These are phyloP conservation scores for Ogataea salicorniae DNA, from an alignment of 805 yeast species.

Conservation along the genomic window DNA sequence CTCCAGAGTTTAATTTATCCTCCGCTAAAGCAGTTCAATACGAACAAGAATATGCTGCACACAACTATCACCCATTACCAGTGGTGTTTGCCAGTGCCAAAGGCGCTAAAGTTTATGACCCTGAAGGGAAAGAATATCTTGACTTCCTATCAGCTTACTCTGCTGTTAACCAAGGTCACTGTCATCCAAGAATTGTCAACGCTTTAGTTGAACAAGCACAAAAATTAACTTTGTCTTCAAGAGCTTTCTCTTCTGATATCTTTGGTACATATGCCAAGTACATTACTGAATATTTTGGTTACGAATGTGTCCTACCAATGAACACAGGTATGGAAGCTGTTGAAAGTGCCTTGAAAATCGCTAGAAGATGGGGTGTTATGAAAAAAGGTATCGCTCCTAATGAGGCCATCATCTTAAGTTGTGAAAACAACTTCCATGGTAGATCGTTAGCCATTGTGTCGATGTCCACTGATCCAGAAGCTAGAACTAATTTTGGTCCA, in stretches of 20 bases:
- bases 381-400: conserved; percentile 76
- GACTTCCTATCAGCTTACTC: conserved; percentile 94
- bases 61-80: conserved; percentile 95
- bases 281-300: conserved; percentile 81
- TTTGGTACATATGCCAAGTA: conserved; percentile 85
- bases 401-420: conserved; percentile 85
- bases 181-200: conserved; percentile 85
- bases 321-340: conserved; percentile 99
- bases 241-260: conserved; percentile 88
- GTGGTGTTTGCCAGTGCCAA: conserved; percentile 82
- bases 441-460: conserved; percentile 93
- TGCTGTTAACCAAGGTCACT: conserved; percentile 97
- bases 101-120: conserved; percentile 97
- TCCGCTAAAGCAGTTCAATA: conserved; percentile 59
- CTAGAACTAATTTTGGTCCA: conserved; percentile 85
- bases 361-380: conserved; percentile 95
- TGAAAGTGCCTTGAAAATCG: conserved; percentile 88
- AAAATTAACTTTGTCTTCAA: conserved; percentile 75
- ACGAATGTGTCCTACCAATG: conserved; percentile 94
- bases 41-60: conserved; percentile 85
- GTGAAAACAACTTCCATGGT: conserved; percentile 92
- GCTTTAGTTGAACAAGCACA: conserved; percentile 88
- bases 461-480: conserved; percentile 94
- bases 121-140: conserved; percentile 90
- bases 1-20: conserved; percentile 44